These are phyloP conservation scores for Oryza meyeriana DNA, from an alignment of 176 grass and related monocot genomes.

Conservation along the genomic window DNA sequence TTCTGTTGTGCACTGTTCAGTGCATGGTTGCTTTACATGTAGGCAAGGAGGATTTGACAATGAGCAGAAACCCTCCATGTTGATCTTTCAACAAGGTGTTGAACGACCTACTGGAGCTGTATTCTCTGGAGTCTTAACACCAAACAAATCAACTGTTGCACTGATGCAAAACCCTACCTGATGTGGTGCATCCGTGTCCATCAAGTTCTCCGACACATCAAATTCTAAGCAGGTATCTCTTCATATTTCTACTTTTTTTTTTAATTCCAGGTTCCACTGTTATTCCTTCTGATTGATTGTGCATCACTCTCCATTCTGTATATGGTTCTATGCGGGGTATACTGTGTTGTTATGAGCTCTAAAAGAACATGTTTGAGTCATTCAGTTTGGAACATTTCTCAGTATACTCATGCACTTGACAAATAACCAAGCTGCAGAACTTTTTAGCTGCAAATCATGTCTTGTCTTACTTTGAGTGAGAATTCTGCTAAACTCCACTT, in stretches of 20 bases:
- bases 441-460: not conserved
- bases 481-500: not conserved
- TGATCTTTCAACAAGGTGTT: not conserved
- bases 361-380: constrained; percentile 5
- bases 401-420: not conserved
- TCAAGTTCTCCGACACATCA: not conserved
- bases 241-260: not conserved
- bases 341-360: not conserved
- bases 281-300: not conserved
- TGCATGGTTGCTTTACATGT: constrained; percentile 29
- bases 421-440: not conserved
- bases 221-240: not conserved
- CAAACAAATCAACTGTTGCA: not conserved
- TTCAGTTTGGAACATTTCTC: not conserved
- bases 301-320: not conserved
- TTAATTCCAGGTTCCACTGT: not conserved
- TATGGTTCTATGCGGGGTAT: not conserved
- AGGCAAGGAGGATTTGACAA: constrained; percentile 23
- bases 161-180: constrained; percentile 3
- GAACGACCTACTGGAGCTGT: constrained; percentile 16
- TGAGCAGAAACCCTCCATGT: constrained; percentile 13
- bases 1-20: not conserved
- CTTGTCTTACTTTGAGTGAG: not conserved
- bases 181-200: not conserved
- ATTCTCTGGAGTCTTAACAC: constrained; percentile 13